Conservation (phyloP, 176 grass and related monocot species). For the Triticum dicoccoides region DNA sequence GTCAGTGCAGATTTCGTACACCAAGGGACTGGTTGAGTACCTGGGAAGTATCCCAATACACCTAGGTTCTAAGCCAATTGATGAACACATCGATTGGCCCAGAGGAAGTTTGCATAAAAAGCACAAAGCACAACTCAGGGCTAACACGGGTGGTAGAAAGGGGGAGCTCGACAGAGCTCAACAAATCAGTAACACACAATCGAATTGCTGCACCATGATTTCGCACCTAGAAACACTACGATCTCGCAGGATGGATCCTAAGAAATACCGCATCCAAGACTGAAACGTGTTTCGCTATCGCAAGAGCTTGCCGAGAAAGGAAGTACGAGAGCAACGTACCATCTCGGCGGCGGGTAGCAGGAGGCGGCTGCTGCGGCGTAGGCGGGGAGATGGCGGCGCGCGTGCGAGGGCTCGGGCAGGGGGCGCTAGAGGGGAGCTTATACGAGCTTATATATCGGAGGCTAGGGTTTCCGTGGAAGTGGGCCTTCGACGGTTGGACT, state of each 20-base stretch:
- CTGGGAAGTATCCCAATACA: neutral
- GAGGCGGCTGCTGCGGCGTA: neutral
- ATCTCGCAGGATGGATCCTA: neutral
- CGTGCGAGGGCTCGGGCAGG: neutral
- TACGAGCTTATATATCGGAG: slow-evolving; percentile 24
- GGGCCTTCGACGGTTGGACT: neutral
- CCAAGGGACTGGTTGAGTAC: neutral
- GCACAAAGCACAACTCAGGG: neutral
- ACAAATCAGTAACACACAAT: neutral
- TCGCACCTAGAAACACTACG: neutral
- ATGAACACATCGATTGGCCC: neutral
- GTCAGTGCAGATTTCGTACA: neutral
- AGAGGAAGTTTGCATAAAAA: neutral
- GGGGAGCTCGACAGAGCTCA: neutral
- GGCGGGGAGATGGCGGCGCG: slow-evolving; percentile 14
- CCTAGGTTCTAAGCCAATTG: neutral
- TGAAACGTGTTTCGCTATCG: neutral
- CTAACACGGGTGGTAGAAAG: neutral
- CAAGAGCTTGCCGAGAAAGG: neutral
- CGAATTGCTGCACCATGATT: neutral
- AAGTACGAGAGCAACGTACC: slow-evolving; percentile 27
- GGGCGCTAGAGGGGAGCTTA: neutral
- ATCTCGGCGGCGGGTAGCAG: slow-evolving; percentile 27
- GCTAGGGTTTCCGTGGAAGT: slow-evolving; percentile 32
- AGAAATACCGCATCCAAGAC: neutral